Evolutionary conservation across 2,329 filamentous ascomycete species (phyloP), one percentile per base, ranked within the genome.

Genomic region (Aaosphaeria arxii): DNA sequence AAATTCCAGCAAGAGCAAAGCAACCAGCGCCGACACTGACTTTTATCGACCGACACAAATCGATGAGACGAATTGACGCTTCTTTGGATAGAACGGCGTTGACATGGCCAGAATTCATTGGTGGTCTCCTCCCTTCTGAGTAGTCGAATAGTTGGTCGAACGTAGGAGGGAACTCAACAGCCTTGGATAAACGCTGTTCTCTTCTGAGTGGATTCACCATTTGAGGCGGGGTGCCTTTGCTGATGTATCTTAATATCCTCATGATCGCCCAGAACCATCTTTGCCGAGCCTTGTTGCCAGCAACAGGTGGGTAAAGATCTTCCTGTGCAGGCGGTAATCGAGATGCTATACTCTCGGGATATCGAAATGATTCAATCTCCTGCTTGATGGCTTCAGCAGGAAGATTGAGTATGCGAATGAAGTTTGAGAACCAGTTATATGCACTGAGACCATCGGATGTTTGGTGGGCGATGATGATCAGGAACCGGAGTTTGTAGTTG

Each of bases 231-330:
- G 72, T 59, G 1, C 69, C 63, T 41, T 62, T 71, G 5, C 70
- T 57, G 1, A 75, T 66, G 46, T 77, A 71, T 5, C 75, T 59
- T 11, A 77, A 62, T 6, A 77, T 67, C 17, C 73, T 62, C 6
- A 72, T 66, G 6, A 78, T 65, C 5, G 69, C 66, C 75, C 75
- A 77, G 54, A 74, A 76, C 74, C 75, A 77, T 42, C 74, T 63
- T 55, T 71, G 64, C 17, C 71, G 57, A 1, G 73, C 74, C 35
- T 46, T 46, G 24, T 53, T 71, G 31, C 73, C 72, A 1, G 57
- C 40, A 0, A 75, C 63, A 0, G 51, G 55, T 1, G 74, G 73
- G 43, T 77, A 78, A 1, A 76, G 50, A 17, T 74, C 73, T 61
- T 78, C 75, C 58, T 78, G 75, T 1, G 75, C 72, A 1, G 64